Percentiles rank a stretch among this genome's conserved stretches.
phyloP scores from a whole-genome alignment of 352 stramenopile species.

The Globisporangium rhizosaccharum region DNA sequence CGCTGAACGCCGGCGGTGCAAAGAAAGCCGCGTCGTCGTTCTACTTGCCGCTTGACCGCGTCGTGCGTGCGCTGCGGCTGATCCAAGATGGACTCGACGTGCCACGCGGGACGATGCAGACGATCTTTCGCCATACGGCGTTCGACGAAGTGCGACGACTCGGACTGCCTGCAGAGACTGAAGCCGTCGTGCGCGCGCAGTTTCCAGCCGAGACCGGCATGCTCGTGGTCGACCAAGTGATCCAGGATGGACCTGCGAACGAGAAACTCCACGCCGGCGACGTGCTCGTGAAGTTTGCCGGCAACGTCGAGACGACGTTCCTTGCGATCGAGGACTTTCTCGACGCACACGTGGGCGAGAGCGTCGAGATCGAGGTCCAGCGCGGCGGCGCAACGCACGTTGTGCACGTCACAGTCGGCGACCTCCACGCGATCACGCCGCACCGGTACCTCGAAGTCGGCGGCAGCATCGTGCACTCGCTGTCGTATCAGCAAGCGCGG shows the following conservation, averaged over 20 bases:
- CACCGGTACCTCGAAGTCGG: constrained; percentile 82
- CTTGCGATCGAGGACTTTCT: constrained; percentile 73
- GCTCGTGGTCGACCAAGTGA: constrained; percentile 86
- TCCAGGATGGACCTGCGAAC: constrained; percentile 73
- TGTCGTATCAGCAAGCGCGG: constrained; percentile 86
- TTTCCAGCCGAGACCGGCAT: constrained; percentile 86
- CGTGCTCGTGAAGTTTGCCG: constrained; percentile 80
- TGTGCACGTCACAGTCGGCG: constrained; percentile 42
- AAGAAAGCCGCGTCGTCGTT: constrained; percentile 87
- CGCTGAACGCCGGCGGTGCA: constrained; percentile 87
- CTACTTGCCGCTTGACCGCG: constrained; percentile 86
- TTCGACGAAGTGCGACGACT: constrained; percentile 88
- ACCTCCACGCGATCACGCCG: constrained; percentile 83
- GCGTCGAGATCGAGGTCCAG: constrained; percentile 68
- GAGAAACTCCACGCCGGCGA: constrained; percentile 79
- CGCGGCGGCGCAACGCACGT: constrained; percentile 54
- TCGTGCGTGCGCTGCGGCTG: constrained; percentile 68
- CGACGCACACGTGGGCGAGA: constrained; percentile 63
- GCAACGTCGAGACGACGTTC: constrained; percentile 76
- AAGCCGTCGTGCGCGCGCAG: constrained; percentile 57
- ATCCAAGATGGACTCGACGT: constrained; percentile 55
- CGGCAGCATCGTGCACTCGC: constrained; percentile 80
- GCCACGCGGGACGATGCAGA: constrained; percentile 80
- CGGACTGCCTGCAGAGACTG: constrained; percentile 59
- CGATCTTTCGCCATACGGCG: constrained; percentile 85